Conservation (phyloP, 2,329 filamentous ascomycete species). For the Pseudogymnoascus pannorum region DNA sequence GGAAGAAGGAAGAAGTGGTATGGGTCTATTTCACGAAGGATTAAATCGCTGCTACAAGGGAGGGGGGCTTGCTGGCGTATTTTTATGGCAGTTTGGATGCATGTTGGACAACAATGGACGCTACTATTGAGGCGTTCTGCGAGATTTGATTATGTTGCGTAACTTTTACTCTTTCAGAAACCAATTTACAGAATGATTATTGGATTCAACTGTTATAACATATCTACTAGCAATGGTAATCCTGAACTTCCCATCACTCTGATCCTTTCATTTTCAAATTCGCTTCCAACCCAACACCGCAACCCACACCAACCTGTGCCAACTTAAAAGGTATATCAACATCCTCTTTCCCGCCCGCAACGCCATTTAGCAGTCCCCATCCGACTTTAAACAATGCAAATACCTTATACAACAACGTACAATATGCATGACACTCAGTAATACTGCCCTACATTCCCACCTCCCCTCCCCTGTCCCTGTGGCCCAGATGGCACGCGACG, state of each 20-base stretch:
- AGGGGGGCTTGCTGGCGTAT: not conserved
- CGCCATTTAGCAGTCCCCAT: not conserved
- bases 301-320: not conserved
- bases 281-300: not conserved
- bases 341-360: not conserved
- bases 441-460: not conserved
- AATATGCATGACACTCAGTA: not conserved
- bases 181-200: not conserved
- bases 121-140: not conserved
- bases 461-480: not conserved
- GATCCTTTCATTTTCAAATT: not conserved
- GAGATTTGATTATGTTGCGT: slow-evolving; percentile 1
- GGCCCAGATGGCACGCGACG: not conserved
- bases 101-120: not conserved
- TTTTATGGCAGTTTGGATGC: not conserved
- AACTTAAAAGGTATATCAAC: not conserved
- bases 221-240: not conserved
- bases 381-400: not conserved
- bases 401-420: not conserved
- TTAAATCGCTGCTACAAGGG: not conserved
- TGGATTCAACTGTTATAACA: not conserved
- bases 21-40: slow-evolving; percentile 53
- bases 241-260: not conserved
- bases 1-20: slow-evolving; percentile 42
- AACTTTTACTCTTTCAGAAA: not conserved